Evolutionary conservation across 176 grass and related monocot species (phyloP).

Genomic region (Echinochloa phyllopogon): DNA sequence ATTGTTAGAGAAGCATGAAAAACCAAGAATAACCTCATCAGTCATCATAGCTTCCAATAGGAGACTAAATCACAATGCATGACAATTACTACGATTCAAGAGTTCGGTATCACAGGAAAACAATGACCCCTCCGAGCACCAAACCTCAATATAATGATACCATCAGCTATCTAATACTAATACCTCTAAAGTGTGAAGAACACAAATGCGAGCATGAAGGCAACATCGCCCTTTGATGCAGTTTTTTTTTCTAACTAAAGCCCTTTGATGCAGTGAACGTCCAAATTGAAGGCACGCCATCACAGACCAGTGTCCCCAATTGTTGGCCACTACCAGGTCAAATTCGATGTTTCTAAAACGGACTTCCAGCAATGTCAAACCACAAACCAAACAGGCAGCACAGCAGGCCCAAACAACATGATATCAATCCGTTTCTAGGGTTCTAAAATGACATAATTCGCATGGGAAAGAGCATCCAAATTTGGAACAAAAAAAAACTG

Average conservation of each 20-base stretch:
- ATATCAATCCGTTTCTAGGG: constrained; percentile 19
- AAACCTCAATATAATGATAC: not conserved
- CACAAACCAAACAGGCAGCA: not conserved
- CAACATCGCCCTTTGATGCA: too few relatives aligned
- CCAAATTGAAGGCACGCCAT: not conserved
- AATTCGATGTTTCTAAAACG: not conserved
- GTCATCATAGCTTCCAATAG: constrained; percentile 23
- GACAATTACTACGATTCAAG: not conserved
- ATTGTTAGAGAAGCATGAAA: not conserved
- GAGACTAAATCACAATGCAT: not conserved
- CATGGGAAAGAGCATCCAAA: not conserved
- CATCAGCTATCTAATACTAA: not conserved
- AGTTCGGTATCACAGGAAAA: not conserved
- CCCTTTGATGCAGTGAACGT: not conserved
- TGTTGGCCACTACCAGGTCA: constrained; percentile 3
- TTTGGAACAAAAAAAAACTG: not conserved
- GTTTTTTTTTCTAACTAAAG: too few relatives aligned
- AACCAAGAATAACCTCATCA: constrained; percentile 20
- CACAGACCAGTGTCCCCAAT: not conserved
- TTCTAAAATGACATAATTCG: constrained; percentile 22
- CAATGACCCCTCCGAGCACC: not conserved
- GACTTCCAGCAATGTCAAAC: not conserved
- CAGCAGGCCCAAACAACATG: not conserved
- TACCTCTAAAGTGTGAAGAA: not conserved
- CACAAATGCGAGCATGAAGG: not conserved